Evolutionary conservation across 768 basidiomycete genomes (phyloP), one percentile per base, ranked within the genome.

Genomic region (Suillus lakei): DNA sequence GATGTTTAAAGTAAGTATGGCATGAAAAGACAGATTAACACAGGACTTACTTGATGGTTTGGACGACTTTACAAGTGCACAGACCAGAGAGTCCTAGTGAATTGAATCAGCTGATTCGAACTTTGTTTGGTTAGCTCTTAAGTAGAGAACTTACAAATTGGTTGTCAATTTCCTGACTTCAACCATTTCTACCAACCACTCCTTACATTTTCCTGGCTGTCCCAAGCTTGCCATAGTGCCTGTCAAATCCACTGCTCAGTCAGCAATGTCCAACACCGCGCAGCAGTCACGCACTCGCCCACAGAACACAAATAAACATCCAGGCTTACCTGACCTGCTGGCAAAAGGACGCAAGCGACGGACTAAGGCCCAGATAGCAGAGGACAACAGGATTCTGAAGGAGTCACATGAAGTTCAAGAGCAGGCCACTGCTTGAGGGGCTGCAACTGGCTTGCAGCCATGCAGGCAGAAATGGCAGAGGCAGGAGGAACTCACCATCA

Each of bases 181-280:
- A 39, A 41, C n/a, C 44, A 46, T 46, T n/a, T 46, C 26, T 28
- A 60, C 32, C 0, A 2, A 26, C 23, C 23, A 26, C 23, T 26
- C 46, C 9, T 48, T 48, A 5, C 46, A 48, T 48, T 48, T 26
- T 23, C n/a, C 23, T 41, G 23, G 34, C 38, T 15, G 1, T 32
- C 21, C 23, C 59, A 60, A 30, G 39, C 59, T 60, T 39, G 41
- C 44, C 44, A 44, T 28, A 60, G 39, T 5, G 13, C 48, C 13
- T 26, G 23, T 50, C 23, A 26, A 28, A 50, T 50, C 0, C 77
- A 77, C 64, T 53, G 48, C 28, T 51, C 44, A n/a, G 16, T 68
- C 64, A n/a, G 50, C 60, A 34, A 50, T 30, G 36, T 15, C 38
- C 12, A 0, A 43, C 21, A 54, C 32, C 38, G 12, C 59, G 36